Percentiles rank a stretch among this genome's conserved stretches.
Evolutionary conservation across 768 basidiomycete species (phyloP).

Genomic region (Aureoboletus auriporus): DNA sequence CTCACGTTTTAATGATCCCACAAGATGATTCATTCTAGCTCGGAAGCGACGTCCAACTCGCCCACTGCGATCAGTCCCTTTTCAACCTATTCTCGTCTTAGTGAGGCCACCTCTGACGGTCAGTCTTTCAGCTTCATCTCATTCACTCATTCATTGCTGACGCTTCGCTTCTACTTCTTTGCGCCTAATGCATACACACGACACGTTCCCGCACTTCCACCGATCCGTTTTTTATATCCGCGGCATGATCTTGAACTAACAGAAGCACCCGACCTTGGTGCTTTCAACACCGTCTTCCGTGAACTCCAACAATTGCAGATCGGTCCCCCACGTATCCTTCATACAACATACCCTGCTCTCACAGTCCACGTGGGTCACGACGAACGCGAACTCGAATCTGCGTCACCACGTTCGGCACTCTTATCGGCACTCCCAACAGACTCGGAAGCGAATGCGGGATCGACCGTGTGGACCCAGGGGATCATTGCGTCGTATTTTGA

Average conservation of each 20-base stretch:
- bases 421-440: conserved; percentile 24
- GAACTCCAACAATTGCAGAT: conserved; percentile 58
- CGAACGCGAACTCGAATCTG: conserved; percentile 23
- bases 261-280: conserved; percentile 72
- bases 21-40: conserved; percentile 33
- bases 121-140: conserved; percentile 2
- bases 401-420: conserved; percentile 26
- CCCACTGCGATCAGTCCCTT: conserved; percentile 36
- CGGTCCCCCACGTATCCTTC: conserved; percentile 29
- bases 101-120: conserved; percentile 55
- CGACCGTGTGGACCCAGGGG: conserved; percentile 63
- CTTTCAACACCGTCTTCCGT: conserved; percentile 67
- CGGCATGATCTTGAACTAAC: conserved; percentile 1
- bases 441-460: conserved; percentile 42
- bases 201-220: conserved; percentile 1
- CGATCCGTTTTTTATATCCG: conserved; percentile 13
- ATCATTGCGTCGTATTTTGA: conserved; percentile 57
- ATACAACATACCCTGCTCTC: conserved; percentile 13
- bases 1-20: conserved; percentile 15
- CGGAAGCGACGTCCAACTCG: conserved; percentile 33
- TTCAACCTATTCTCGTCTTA: conserved; percentile 35
- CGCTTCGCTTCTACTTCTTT: background rate
- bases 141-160: conserved; percentile 1
- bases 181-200: background rate
- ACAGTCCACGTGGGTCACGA: conserved; percentile 10